Base-by-base conservation (phyloP, 176 grass and related monocot genomes). In the Zea luxurians region DNA sequence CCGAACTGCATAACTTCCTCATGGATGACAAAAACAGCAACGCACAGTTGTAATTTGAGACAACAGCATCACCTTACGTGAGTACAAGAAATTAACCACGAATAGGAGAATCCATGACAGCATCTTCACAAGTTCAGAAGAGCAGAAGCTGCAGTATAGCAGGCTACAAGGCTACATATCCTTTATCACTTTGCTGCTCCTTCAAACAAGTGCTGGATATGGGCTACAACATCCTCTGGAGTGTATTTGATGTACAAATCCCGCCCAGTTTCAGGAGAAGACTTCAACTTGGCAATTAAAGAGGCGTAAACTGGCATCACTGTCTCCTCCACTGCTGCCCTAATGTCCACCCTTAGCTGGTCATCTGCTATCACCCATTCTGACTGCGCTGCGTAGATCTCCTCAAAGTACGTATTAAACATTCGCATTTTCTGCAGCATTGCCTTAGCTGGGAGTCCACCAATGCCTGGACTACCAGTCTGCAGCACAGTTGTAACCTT, bases 361-460 rank as follows among this genome's bases (percentile, higher is more conserved):
- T 93, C 94, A 80, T 97, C 87, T 16, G 82, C 87, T 77, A 97
- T 71, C 62, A 93, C 68, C 91, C 94, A 97, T 57, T 85, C 80
- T 52, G 71, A 69, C 27, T 93, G 94, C 43, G 61, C 38, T 10
- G 13, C 72, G 58, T 64, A 93, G 48, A 93, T 97, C 64, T 97
- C 94, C 18, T 92, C 89, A 16, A 97, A 83, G 55, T 97, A 97
- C 9, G 80, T 84, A 70, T 93, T 97, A 64, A 97, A 97, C 86
- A 97, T 78, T 9, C 91, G 71, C 57, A 97, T 40, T n/a, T 92
- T 93, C 85, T 95, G 92, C 49, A 74, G 80, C 84, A 89, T 84
- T 0, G 77, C 82, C 72, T 84, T 89, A 10, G 48, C 58, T 43
- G 77, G 48, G 77, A 89, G 64, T 37, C 65, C 82, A 81, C 87